Evolutionary conservation across 2,329 filamentous ascomycete species (phyloP), one percentile per base, ranked within the genome.

Genomic region (Hypocreales sp.): DNA sequence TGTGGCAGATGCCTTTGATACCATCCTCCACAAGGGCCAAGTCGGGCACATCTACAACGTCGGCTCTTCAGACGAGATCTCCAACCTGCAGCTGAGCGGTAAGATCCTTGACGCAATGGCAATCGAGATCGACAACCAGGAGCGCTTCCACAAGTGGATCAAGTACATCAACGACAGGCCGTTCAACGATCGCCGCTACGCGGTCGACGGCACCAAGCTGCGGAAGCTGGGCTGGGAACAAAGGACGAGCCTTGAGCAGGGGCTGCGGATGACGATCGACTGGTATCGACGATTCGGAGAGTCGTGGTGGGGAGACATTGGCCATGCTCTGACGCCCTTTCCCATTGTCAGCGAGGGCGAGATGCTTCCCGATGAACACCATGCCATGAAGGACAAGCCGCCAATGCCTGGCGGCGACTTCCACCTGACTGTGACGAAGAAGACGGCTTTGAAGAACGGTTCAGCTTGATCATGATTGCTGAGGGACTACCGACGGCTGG

Each of bases 31-130:
- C 61, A 74, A 72, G 41, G 81, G 81, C 13, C 56, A 64, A 26
- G 59, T 79, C 19, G 79, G 79, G 1, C 75, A 84, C 42, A 70
- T 80, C 33, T 90, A 90, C 61, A 90, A 90, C 37, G 77, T 90
- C 8, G 76, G 77, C 24, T 86, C 81, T 0, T 65, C 67, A 33
- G 77, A 84, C 46, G 79, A 86, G 46, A 67, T 86, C 25, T 79
- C 77, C 36, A 86, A 86, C 46, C 56, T 79, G 12, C 61, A 73
- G 3, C 60, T 87, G 5, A 79, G 79, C 50, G 53, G 56, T 32
- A 68, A 64, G 47, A 58, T 87, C 12, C 60, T 86, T 15, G 56
- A 60, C 18, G 60, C 73, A 31, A 71, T 83, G 45, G 61, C 60
- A 13, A 62, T 79, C 31, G 51, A 57, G 6, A 54, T 65, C 32